Conservation (phyloP, 192 early-diverging fungal species). For the Gigaspora rosea region DNA sequence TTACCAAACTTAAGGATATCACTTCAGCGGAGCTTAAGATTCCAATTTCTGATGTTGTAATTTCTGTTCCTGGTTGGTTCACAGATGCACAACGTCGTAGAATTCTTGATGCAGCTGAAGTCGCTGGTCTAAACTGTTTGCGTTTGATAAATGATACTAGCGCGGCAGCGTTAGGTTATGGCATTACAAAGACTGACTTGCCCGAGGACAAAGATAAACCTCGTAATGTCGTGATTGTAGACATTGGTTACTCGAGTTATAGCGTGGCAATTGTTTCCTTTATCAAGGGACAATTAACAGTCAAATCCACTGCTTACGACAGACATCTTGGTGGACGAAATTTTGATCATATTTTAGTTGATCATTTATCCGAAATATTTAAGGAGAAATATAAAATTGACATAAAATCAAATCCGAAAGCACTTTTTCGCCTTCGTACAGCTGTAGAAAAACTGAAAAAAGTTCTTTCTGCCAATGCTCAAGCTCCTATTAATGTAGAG, state of each 20-base stretch:
- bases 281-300: slow-evolving; percentile 93
- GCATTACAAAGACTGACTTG: slow-evolving; percentile 96
- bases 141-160: slow-evolving; percentile 93
- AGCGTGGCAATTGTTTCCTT: slow-evolving; percentile 87
- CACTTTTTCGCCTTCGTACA: slow-evolving; percentile 83
- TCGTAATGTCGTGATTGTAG: slow-evolving; percentile 89
- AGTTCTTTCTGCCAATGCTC: slow-evolving; percentile 88
- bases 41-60: slow-evolving; percentile 90
- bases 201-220: slow-evolving; percentile 86
- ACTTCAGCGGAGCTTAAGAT: slow-evolving; percentile 78
- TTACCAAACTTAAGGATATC: slow-evolving; percentile 89
- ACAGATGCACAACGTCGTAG: slow-evolving; percentile 91
- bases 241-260: slow-evolving; percentile 90
- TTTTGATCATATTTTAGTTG: slow-evolving; percentile 88
- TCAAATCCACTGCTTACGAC: slow-evolving; percentile 91
- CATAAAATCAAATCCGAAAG: slow-evolving; percentile 86
- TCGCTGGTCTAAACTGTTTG: slow-evolving; percentile 88
- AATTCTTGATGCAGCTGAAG: slow-evolving; percentile 81
- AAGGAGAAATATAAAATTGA: slow-evolving; percentile 96
- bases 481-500: slow-evolving; percentile 92
- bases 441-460: slow-evolving; percentile 97
- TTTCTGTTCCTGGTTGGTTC: slow-evolving; percentile 94
- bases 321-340: slow-evolving; percentile 94
- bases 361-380: slow-evolving; percentile 87
- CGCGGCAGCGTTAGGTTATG: slow-evolving; percentile 93